A percentile compares a stretch with the other conserved stretches of the same genome.
Evolutionary conservation across 1,139 yeast genomes (phyloP).

Genomic region (Debaryomyces fabryi): DNA sequence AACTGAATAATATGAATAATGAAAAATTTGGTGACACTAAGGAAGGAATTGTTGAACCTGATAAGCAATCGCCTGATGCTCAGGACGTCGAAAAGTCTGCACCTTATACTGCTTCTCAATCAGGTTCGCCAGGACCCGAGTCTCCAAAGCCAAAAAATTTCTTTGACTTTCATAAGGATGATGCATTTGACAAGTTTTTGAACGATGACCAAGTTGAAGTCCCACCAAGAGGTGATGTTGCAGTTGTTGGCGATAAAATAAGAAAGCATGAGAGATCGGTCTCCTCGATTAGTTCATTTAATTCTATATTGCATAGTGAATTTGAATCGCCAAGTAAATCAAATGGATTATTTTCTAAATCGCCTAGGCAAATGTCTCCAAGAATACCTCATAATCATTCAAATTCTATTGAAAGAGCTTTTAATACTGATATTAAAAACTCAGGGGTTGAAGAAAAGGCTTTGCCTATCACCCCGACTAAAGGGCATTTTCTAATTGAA

Average conservation of each 20-base stretch:
- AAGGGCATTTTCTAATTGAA: neutral
- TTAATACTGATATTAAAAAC: neutral
- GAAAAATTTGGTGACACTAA: neutral
- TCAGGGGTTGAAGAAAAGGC: neutral
- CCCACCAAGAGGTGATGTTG: constrained; percentile 41
- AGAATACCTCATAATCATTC: constrained; percentile 1
- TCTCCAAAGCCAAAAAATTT: constrained; percentile 6
- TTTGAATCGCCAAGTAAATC: constrained; percentile 3
- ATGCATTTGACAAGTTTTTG: constrained; percentile 25
- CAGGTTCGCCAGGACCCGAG: neutral
- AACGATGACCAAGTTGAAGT: constrained; percentile 34
- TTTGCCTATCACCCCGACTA: neutral
- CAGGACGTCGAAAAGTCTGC: neutral
- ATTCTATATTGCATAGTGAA: constrained; percentile 17
- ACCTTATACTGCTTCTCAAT: neutral
- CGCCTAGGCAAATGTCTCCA: neutral
- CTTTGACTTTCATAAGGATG: constrained; percentile 19
- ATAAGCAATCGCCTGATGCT: neutral
- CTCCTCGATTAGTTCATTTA: constrained; percentile 30
- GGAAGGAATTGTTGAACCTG: neutral
- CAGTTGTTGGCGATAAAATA: constrained; percentile 23
- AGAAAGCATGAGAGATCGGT: constrained; percentile 27
- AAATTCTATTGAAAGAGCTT: neutral
- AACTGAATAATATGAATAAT: neutral
- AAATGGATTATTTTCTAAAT: neutral